Conservation (phyloP, 2,329 filamentous ascomycete species). For the Didymella lethalis region DNA sequence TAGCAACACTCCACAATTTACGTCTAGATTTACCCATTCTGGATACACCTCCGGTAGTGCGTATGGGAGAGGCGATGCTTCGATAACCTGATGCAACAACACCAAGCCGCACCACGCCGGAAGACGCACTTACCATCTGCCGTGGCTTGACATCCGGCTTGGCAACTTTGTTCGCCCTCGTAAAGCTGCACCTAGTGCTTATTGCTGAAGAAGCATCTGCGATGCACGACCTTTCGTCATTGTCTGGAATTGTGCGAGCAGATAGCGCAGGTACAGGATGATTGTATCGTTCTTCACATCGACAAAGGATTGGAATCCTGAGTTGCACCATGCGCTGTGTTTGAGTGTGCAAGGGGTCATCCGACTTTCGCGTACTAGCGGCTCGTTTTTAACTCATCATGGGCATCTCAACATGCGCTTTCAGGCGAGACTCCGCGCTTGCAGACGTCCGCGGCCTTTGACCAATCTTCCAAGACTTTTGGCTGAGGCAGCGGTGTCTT, state of each 20-base stretch:
- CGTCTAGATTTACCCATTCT: constrained; percentile 17
- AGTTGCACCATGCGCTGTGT: background rate
- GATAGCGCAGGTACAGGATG: background rate
- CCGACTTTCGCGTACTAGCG: constrained; percentile 16
- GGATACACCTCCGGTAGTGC: constrained; percentile 21
- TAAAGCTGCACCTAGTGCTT: constrained; percentile 13
- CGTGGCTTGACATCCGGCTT: constrained; percentile 20
- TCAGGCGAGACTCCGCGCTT: constrained; percentile 14
- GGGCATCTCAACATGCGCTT: constrained; percentile 14
- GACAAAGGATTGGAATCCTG: background rate
- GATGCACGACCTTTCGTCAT: background rate
- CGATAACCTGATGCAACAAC: constrained; percentile 19
- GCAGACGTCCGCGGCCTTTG: constrained; percentile 12
- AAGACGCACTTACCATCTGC: constrained; percentile 19
- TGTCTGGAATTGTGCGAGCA: background rate
- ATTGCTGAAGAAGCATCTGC: constrained; percentile 16
- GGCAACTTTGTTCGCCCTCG: constrained; percentile 6
- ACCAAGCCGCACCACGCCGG: constrained; percentile 22
- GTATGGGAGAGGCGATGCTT: constrained; percentile 8
- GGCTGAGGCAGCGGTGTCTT: constrained; percentile 13
- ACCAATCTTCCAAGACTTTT: constrained; percentile 15
- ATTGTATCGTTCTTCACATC: background rate
- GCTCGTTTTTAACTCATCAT: constrained; percentile 15
- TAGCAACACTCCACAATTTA: constrained; percentile 21
- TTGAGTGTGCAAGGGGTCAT: background rate